A percentile compares a stretch with the other conserved stretches of the same genome.
Evolutionary conservation across 305 asterid species (phyloP).

Genomic region (Petunia hybrid): DNA sequence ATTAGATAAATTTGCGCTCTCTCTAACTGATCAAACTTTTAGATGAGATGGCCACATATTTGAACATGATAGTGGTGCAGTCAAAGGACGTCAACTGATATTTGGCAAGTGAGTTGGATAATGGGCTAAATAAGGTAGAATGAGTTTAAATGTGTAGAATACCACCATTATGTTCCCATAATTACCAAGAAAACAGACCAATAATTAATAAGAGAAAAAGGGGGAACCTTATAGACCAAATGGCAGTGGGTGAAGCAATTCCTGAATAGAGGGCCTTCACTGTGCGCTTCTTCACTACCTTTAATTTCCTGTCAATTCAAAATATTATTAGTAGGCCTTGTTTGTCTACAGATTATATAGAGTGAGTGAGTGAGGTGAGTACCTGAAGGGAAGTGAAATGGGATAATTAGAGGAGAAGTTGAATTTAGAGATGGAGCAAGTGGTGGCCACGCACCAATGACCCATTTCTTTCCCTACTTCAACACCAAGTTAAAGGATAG

Average conservation of each 20-base stretch:
- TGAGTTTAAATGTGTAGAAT: background rate
- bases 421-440: constrained; percentile 54
- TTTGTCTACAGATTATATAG: background rate
- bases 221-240: constrained; percentile 76
- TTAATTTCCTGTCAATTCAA: constrained; percentile 47
- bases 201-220: background rate
- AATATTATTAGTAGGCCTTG: background rate
- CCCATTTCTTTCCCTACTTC: constrained; percentile 62
- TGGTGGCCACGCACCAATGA: constrained; percentile 60
- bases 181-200: background rate
- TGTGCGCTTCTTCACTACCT: constrained; percentile 33
- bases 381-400: constrained; percentile 52
- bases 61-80: too few relatives aligned
- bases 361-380: background rate
- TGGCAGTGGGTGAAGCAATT: constrained; percentile 48
- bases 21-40: too few relatives aligned
- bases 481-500: too few relatives aligned
- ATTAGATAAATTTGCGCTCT: too few relatives aligned
- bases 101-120: too few relatives aligned
- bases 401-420: constrained; percentile 44
- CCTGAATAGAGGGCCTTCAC: constrained; percentile 50
- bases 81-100: too few relatives aligned
- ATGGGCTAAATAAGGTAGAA: too few relatives aligned
- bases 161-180: too few relatives aligned
- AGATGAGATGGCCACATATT: too few relatives aligned